Evolutionary conservation across 352 stramenopile genomes (phyloP).

Genomic region (Pythium biforme): DNA sequence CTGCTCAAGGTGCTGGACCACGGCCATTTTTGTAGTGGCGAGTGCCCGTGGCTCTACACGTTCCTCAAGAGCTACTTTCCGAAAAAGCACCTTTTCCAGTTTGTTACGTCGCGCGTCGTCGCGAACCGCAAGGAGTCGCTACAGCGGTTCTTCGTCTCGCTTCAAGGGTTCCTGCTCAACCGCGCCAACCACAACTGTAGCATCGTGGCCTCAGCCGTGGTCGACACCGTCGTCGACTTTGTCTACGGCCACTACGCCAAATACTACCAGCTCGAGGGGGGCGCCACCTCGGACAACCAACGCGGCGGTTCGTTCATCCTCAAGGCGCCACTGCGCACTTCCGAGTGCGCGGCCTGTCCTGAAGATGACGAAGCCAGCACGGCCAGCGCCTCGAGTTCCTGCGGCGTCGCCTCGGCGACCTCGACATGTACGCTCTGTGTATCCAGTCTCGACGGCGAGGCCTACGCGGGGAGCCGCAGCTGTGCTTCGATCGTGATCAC

Average conservation of each 20-base stretch:
- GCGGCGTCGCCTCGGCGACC: background rate
- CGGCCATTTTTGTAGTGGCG: slow-evolving; percentile 70
- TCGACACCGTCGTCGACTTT: slow-evolving; percentile 56
- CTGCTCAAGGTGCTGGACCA: slow-evolving; percentile 61
- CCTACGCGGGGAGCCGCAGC: slow-evolving; percentile 30
- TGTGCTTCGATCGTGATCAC: slow-evolving; percentile 5
- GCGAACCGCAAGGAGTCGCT: slow-evolving; percentile 48
- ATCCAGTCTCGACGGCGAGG: slow-evolving; percentile 44
- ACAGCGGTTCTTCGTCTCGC: slow-evolving; percentile 54
- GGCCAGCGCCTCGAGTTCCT: slow-evolving; percentile 11
- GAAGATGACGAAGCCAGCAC: slow-evolving; percentile 37
- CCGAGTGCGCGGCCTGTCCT: slow-evolving; percentile 12
- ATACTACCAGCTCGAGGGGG: slow-evolving; percentile 46
- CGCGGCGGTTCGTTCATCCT: slow-evolving; percentile 5
- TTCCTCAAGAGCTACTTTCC: slow-evolving; percentile 82
- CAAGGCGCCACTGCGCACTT: slow-evolving; percentile 14
- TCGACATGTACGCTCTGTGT: slow-evolving; percentile 39
- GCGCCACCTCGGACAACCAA: slow-evolving; percentile 8
- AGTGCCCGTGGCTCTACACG: slow-evolving; percentile 70
- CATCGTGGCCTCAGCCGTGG: slow-evolving; percentile 29
- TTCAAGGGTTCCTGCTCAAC: slow-evolving; percentile 58
- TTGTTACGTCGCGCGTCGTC: slow-evolving; percentile 43
- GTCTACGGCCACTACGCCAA: slow-evolving; percentile 59
- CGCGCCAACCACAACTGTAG: slow-evolving; percentile 59
- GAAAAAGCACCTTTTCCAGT: slow-evolving; percentile 60